Base-by-base conservation (phyloP, 805 yeast species). In the Candida multigemmis region DNA sequence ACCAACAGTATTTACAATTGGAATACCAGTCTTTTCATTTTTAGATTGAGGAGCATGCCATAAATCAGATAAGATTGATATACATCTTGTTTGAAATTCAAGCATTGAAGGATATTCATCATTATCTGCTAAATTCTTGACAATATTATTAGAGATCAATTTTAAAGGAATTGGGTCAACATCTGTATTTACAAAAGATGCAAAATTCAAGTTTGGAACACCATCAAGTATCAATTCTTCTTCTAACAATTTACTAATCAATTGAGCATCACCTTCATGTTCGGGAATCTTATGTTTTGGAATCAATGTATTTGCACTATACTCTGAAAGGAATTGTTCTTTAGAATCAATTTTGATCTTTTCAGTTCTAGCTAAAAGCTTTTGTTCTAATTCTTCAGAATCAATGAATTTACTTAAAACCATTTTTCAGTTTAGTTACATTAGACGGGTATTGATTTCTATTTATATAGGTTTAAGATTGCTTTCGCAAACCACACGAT, bases 61-160 rank as follows among this genome's bases (percentile, higher is more conserved):
- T 42, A 86, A 50, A 44, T 77, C 70, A 7, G 85, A 75, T 34
- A 86, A 48, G 40, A 86, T 86, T 14, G 85, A 71, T 32, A 86
- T 71, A 55, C 95, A 85, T 40, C 96, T 71, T 35, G 77, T 68
- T 35, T 87, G 93, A 34, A 83, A 46, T 32, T 79, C 89, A 42
- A 82, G 62, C 50, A 86, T 51, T 25, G 86, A 79, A 7, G 96
- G 96, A 50, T 86, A 86, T 61, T 86, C 96, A 49, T 87, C 96
- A 41, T 79, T 78, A 53, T 86, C 96, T 6, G 96, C 95, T 44
- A 86, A 62, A 53, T 86, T 86, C 64, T 87, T 86, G 40, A 82
- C 77, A 33, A 85, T 42, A 50, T 86, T 86, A 50, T 82, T 87
- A 14, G 49, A 24, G 30, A 77, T 68, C 38, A 86, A 65, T 36